Base-by-base conservation (phyloP, 139 green algal genomes). In the Pleodorina starrii region DNA sequence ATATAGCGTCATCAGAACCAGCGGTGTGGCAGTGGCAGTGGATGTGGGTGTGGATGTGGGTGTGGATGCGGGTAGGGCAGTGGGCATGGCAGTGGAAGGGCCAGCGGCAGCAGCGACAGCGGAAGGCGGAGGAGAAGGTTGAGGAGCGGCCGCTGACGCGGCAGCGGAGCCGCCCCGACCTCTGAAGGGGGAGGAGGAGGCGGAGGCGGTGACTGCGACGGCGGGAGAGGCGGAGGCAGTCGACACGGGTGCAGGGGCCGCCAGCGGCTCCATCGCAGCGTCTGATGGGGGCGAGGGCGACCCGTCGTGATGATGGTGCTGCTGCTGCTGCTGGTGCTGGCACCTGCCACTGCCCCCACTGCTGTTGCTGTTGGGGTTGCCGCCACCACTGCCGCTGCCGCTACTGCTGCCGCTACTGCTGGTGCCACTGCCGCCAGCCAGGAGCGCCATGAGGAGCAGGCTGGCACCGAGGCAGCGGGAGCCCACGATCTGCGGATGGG, bases 401-500 rank as follows among this genome's bases (percentile, higher is more conserved):
- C 19, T 44, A 77, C 69, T n/a, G 69, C 35, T 48, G 36, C 63
- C 6, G 32, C 27, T 23, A 11, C 63, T 73, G 27, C 63, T 73
- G 63, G 16, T 11, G 63, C 32, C 11, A 38, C 19, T 73, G 54
- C 54, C 54, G 51, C 17, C 51, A 66, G 2, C 54, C 54, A 12
- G 54, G 54, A 66, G 54, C 54, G 54, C 54, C 63, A 84, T 51
- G 16, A 84, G 14, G 0, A 84, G 50, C 50, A 84, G 23, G 78
- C n/a, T 85, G 0, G 38, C 38, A 5, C n/a, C 78, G 2, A 85
- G 35, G 57, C 78, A 29, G 54, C 78, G 78, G 38, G 78, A 85
- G 78, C 78, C 54, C 51, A 85, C 78, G 19, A 85, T 38, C 78
- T 85, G 78, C 25, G 36, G 54, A 25, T 12, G 5, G 51, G 14